Evolutionary conservation across 305 asterid genomes (phyloP).

Genomic region (Withania somnifera): DNA sequence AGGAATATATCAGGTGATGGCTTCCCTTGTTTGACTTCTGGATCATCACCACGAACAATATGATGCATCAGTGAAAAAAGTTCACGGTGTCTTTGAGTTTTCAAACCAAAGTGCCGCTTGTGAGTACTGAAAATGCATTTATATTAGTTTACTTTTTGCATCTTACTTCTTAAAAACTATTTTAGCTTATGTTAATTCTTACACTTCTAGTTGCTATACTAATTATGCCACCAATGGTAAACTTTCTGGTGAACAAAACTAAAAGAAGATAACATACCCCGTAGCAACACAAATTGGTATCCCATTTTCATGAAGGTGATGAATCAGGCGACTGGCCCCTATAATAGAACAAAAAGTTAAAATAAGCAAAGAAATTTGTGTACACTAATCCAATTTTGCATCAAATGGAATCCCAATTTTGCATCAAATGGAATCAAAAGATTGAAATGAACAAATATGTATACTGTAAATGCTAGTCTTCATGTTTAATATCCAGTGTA

Average conservation of each 20-base stretch:
- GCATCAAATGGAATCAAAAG: not conserved
- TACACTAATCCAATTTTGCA: not conserved
- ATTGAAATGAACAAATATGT: not conserved
- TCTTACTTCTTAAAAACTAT: not conserved
- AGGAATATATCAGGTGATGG: constrained; percentile 90
- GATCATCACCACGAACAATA: constrained; percentile 87
- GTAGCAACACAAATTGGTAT: constrained; percentile 92
- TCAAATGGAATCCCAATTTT: no score
- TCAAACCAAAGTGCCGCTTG: constrained; percentile 73
- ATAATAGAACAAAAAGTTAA: constrained; percentile 13
- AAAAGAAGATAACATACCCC: constrained; percentile 39
- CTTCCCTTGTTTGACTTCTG: constrained; percentile 91
- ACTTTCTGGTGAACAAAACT: not conserved
- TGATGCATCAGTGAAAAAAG: constrained; percentile 88
- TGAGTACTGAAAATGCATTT: constrained; percentile 55
- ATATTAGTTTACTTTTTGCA: constrained; percentile 2
- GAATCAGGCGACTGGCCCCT: constrained; percentile 70
- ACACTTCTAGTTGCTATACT: not conserved
- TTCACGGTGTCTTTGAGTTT: constrained; percentile 69
- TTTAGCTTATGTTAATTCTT: not conserved
- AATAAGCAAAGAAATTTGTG: not conserved
- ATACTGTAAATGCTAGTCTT: not conserved
- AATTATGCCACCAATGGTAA: not conserved
- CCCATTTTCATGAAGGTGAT: constrained; percentile 74
- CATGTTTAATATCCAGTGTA: not conserved